Conservation (phyloP, 306 rosid genomes). For the Sicyos edulis region DNA sequence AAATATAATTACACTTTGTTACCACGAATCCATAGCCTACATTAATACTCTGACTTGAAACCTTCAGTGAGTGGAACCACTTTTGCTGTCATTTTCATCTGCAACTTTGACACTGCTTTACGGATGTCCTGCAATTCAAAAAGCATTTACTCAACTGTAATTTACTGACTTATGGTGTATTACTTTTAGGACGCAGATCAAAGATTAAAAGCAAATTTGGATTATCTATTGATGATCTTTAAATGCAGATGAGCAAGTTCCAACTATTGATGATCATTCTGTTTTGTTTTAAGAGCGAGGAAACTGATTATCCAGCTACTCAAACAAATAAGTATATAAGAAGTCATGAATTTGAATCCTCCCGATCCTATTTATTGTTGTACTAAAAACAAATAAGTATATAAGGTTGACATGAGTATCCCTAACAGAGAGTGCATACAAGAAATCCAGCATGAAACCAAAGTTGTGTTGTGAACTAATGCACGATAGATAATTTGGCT, state of each 20-base stretch:
- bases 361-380: no score
- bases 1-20: conserved; percentile 19
- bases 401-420: neutral
- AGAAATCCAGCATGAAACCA: neutral
- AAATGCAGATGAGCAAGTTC: conserved; percentile 2
- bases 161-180: neutral
- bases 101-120: conserved; percentile 67
- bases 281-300: neutral
- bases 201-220: neutral
- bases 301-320: conserved; percentile 7
- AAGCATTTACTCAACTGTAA: neutral
- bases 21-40: neutral
- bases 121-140: conserved; percentile 62
- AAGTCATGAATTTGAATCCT: no score
- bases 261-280: neutral
- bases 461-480: conserved; percentile 5
- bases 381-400: no score
- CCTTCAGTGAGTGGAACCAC: conserved; percentile 90
- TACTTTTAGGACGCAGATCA: neutral
- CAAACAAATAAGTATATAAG: neutral
- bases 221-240: neutral
- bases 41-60: conserved; percentile 52
- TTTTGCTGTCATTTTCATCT: conserved; percentile 65
- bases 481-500: neutral
- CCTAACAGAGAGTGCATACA: neutral